Percentiles rank a stretch among this genome's conserved stretches.
These are phyloP conservation scores for Globisporangium takayamanum DNA, from an alignment of 352 stramenopile species.

Conservation along the genomic window DNA sequence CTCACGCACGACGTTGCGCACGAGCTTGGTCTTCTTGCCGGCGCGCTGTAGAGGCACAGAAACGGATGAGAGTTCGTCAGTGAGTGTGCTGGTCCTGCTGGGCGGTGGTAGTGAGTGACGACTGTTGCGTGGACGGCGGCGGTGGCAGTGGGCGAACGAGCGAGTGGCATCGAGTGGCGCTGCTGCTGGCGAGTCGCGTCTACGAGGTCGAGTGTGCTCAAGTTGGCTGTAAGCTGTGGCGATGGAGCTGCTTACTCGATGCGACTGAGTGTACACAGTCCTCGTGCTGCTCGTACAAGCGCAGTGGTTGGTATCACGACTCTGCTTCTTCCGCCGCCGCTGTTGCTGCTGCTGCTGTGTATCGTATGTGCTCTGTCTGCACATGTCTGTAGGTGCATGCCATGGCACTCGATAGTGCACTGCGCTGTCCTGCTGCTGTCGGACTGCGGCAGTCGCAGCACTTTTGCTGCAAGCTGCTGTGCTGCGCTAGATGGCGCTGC, in stretches of 20 bases:
- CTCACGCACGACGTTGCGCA: slow-evolving; percentile 95
- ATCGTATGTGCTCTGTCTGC: background rate
- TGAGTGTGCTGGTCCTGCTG: no score
- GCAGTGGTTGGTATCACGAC: background rate
- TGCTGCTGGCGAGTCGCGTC: background rate
- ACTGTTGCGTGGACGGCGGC: background rate
- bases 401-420: background rate
- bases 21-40: slow-evolving; percentile 94
- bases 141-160: background rate
- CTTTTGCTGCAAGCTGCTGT: no score
- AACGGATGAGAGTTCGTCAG: no score
- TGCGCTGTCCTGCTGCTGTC: background rate
- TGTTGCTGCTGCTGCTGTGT: background rate
- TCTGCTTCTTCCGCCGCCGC: background rate
- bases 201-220: no score
- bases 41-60: slow-evolving; percentile 34
- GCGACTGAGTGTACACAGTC: background rate
- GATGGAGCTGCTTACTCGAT: background rate
- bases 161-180: background rate
- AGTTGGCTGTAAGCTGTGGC: background rate
- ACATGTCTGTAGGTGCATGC: background rate
- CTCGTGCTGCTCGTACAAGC: background rate
- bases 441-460: no score
- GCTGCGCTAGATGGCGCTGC: no score
- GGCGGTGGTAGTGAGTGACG: background rate